These are phyloP conservation scores for Geosmithia putterillii DNA, from an alignment of 2,329 filamentous ascomycete species.

Conservation along the genomic window DNA sequence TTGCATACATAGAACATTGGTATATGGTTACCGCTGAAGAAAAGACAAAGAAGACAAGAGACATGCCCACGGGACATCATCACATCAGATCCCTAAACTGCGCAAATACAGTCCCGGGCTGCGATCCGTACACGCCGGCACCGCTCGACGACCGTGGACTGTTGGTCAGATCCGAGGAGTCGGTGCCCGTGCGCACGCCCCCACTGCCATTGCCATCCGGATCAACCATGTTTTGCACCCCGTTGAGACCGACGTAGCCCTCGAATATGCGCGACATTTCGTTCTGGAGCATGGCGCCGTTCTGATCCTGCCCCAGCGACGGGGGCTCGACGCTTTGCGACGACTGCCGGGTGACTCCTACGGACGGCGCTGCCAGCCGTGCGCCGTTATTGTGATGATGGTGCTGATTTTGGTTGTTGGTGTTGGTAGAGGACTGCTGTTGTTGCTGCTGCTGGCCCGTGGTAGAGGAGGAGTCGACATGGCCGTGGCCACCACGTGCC, in stretches of 20 bases:
- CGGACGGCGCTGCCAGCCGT: constrained; percentile 4
- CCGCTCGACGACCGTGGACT: constrained; percentile 8
- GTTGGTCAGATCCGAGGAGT: constrained; percentile 8
- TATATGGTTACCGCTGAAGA: neutral
- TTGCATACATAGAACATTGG: neutral
- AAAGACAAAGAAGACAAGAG: neutral
- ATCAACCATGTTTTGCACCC: constrained; percentile 17
- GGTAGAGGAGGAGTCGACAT: constrained; percentile 13
- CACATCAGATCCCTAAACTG: constrained; percentile 25
- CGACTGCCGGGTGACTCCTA: constrained; percentile 1
- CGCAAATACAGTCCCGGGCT: constrained; percentile 19
- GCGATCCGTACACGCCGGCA: constrained; percentile 11
- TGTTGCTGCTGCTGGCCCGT: constrained; percentile 7
- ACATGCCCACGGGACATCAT: constrained; percentile 1
- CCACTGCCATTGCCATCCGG: no score
- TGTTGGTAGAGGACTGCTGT: neutral
- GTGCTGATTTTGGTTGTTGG: neutral
- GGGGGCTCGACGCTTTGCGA: constrained; percentile 3
- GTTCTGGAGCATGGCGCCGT: constrained; percentile 35
- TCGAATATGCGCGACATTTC: constrained; percentile 39
- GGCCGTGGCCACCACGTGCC: constrained; percentile 27
- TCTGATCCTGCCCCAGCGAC: constrained; percentile 19
- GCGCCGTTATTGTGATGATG: constrained; percentile 3
- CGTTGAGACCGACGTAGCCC: constrained; percentile 21
- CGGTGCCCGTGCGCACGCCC: constrained; percentile 7